Conservation (phyloP, 2,329 filamentous ascomycete species). For the Fusarium sororula region DNA sequence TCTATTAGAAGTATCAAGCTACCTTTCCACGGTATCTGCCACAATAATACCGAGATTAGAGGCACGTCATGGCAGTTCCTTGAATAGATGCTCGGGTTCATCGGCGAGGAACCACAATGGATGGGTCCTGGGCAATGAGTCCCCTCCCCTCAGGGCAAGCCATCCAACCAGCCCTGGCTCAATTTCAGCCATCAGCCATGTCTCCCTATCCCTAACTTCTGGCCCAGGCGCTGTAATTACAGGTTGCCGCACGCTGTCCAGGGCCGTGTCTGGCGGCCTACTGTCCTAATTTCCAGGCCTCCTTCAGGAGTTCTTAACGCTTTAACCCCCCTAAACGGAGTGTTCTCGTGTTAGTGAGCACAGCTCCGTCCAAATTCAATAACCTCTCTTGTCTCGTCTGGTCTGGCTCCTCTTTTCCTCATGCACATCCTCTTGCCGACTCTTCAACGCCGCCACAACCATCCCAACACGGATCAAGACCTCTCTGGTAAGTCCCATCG, state of each 20-base stretch:
- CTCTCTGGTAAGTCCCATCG: slow-evolving; percentile 51
- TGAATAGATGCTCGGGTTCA: slow-evolving; percentile 28
- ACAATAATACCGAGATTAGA: slow-evolving; percentile 18
- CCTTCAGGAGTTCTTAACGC: slow-evolving; percentile 14
- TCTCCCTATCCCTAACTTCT: slow-evolving; percentile 3
- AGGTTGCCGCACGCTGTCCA: slow-evolving; percentile 3
- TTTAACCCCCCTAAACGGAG: slow-evolving; percentile 16
- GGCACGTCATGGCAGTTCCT: slow-evolving; percentile 9
- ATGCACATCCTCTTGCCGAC: slow-evolving; percentile 53
- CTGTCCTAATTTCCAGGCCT: slow-evolving; percentile 12
- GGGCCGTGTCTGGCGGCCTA: slow-evolving; percentile 2
- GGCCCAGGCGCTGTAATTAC: slow-evolving; percentile 9
- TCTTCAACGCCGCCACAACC: slow-evolving; percentile 47
- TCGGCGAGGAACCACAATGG: slow-evolving; percentile 23
- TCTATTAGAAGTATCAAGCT: background rate
- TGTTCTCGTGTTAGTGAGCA: slow-evolving; percentile 41
- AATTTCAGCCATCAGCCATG: slow-evolving; percentile 23
- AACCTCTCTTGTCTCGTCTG: slow-evolving; percentile 44
- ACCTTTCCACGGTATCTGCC: background rate
- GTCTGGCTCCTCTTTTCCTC: slow-evolving; percentile 56
- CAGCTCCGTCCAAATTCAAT: slow-evolving; percentile 51
- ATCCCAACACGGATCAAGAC: slow-evolving; percentile 45
- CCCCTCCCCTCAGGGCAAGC: slow-evolving; percentile 34
- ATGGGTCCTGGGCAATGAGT: slow-evolving; percentile 26
- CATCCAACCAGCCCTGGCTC: slow-evolving; percentile 32